Evolutionary conservation across 2,329 filamentous ascomycete species (phyloP).

Genomic region (Pseudofabraea citricarpa): DNA sequence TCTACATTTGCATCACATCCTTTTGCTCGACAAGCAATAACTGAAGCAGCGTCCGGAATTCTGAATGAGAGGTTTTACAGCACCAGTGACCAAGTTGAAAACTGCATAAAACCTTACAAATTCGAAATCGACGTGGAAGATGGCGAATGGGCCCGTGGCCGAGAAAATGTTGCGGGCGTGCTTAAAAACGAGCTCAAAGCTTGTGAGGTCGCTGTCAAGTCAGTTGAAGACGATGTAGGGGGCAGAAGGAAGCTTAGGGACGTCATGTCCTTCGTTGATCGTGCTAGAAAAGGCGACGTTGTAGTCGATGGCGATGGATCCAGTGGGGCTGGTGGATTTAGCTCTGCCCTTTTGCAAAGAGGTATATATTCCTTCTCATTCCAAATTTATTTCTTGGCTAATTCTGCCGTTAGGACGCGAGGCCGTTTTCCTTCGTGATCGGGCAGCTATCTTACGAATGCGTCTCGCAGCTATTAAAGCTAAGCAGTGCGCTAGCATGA

Average conservation of each 20-base stretch:
- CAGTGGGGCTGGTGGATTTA: slow-evolving; percentile 90
- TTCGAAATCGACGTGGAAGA: slow-evolving; percentile 95
- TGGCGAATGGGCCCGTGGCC: slow-evolving; percentile 78
- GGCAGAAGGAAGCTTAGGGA: slow-evolving; percentile 82
- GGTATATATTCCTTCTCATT: slow-evolving; percentile 46
- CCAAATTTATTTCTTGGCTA: background rate
- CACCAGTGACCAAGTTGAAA: slow-evolving; percentile 96
- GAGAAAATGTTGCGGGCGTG: slow-evolving; percentile 75
- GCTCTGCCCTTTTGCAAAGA: slow-evolving; percentile 74
- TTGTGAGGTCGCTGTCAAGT: slow-evolving; percentile 73
- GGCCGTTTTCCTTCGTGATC: slow-evolving; percentile 88
- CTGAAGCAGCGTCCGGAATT: slow-evolving; percentile 83
- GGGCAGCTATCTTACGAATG: slow-evolving; percentile 86
- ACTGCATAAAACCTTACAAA: slow-evolving; percentile 98
- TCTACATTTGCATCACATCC: slow-evolving; percentile 89
- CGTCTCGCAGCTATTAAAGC: slow-evolving; percentile 83
- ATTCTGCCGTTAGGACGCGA: slow-evolving; percentile 63
- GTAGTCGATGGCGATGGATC: slow-evolving; percentile 76
- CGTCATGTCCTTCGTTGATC: slow-evolving; percentile 87
- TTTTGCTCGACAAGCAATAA: slow-evolving; percentile 88
- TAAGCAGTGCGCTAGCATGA: slow-evolving; percentile 76
- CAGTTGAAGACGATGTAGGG: slow-evolving; percentile 72
- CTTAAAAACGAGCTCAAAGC: slow-evolving; percentile 85
- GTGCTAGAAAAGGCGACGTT: slow-evolving; percentile 79
- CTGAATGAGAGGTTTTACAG: slow-evolving; percentile 93